Base-by-base conservation (phyloP, 1,284 basidiomycete species). In the Cryptococcus wingfieldii region DNA sequence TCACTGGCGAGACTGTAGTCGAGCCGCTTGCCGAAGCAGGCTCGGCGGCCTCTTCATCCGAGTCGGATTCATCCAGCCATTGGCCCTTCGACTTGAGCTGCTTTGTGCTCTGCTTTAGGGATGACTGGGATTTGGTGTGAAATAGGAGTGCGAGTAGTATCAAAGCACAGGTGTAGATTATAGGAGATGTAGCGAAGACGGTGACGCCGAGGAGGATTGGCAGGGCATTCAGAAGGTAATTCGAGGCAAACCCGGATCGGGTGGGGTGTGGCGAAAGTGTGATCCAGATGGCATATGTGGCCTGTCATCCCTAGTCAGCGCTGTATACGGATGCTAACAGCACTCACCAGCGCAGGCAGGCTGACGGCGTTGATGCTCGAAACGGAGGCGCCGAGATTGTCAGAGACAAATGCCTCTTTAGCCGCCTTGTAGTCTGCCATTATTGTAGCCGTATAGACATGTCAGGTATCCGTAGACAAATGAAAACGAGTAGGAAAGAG, bases 401-500 rank as follows among this genome's bases (percentile, higher is more conserved):
- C 85, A 16, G 90, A 86, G 47, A 94, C 88, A 69, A 93, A 98
- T 0, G 84, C 85, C 79, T 94, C 89, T 76, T 97, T 97, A 25
- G 83, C 84, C 16, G 80, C 64, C 77, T 92, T 94, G 81, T 96
- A 96, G 65, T 79, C 76, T 27, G 54, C 44, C 68, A 69, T 68
- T 18, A 34, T 34, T 34, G 31, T 34, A 10, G 10, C 10, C 10
- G 31, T 34, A 34, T 34, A 34, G 31, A 34, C 31, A 34, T 34
- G 31, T 34, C 31, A 6, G 7, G 31, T 23, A 23, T 23, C 23
- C 23, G 23, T 23, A 23, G 23, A 23, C 23, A 23, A 23, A 23
- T 3, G 23, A 23, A 23, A 23, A 23, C 3, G 23, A 23, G 23
- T 23, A 19, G 19, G 19, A 19, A 2, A 19, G 2, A 23, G 23